Evolutionary conservation across 1,139 yeast genomes (phyloP).

Genomic region (Waltiozyma solani): DNA sequence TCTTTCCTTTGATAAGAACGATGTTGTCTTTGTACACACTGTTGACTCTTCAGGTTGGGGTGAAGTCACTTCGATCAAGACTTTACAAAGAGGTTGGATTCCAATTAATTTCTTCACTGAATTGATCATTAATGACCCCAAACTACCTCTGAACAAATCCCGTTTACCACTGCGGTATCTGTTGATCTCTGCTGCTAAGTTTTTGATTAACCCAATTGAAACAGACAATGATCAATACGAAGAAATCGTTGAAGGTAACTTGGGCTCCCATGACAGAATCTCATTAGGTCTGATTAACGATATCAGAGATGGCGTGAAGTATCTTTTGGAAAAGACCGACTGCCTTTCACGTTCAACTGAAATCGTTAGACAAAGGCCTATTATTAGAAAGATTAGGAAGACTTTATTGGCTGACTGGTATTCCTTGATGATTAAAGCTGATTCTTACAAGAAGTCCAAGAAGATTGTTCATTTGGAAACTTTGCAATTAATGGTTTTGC

Average conservation of each 20-base stretch:
- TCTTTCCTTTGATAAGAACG: constrained; percentile 70
- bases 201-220: constrained; percentile 54
- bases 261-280: not conserved
- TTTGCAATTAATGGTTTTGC: constrained; percentile 61
- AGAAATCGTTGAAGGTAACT: not conserved
- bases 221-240: not conserved
- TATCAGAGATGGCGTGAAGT: constrained; percentile 78
- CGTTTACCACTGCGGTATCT: constrained; percentile 48
- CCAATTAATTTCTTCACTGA: constrained; percentile 89
- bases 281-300: constrained; percentile 29
- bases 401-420: constrained; percentile 86
- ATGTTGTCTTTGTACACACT: constrained; percentile 78
- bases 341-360: constrained; percentile 80
- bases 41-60: constrained; percentile 97
- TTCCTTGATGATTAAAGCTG: constrained; percentile 77
- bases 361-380: constrained; percentile 60
- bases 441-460: constrained; percentile 67
- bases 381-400: constrained; percentile 68
- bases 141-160: constrained; percentile 27
- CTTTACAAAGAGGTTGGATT: constrained; percentile 87
- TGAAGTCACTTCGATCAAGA: constrained; percentile 72
- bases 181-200: constrained; percentile 66
- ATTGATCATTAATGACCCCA: constrained; percentile 26
- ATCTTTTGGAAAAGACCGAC: constrained; percentile 64
- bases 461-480: constrained; percentile 58